Evolutionary conservation across 208 protist genomes (phyloP).

Genomic region (Strigomonas galati): DNA sequence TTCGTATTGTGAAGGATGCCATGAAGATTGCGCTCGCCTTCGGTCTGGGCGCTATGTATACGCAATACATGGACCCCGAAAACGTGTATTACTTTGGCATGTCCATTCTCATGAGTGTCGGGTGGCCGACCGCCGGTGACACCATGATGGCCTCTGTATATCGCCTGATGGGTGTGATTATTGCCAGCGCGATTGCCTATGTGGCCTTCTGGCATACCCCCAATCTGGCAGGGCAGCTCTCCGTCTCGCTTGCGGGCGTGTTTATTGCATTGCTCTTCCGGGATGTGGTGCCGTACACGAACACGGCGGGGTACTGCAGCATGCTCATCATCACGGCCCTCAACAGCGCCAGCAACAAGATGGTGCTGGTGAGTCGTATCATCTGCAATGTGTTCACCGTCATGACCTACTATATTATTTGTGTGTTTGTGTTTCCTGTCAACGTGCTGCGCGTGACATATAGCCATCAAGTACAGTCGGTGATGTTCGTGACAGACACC

Average conservation of each 20-base stretch:
- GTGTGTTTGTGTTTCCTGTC: conserved; percentile 64
- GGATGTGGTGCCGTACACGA: conserved; percentile 29
- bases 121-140: conserved; percentile 52
- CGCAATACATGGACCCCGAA: conserved; percentile 43
- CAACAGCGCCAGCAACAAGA: conserved; percentile 22
- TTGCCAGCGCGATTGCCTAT: conserved; percentile 46
- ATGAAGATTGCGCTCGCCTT: conserved; percentile 55
- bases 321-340: conserved; percentile 41
- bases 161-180: conserved; percentile 54
- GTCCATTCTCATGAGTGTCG: conserved; percentile 66
- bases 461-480: conserved; percentile 27
- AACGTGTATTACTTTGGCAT: conserved; percentile 75
- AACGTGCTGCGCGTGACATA: conserved; percentile 48
- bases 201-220: conserved; percentile 31
- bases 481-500: conserved; percentile 26
- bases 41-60: conserved; percentile 41
- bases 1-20: conserved; percentile 72
- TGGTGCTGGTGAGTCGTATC: conserved; percentile 39
- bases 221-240: conserved; percentile 27
- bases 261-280: conserved; percentile 43
- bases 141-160: conserved; percentile 52
- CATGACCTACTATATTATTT: conserved; percentile 69
- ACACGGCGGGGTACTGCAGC: conserved; percentile 42
- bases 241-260: conserved; percentile 29
- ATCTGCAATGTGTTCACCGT: conserved; percentile 50